Evolutionary conservation across 2,329 filamentous ascomycete genomes (phyloP).

Genomic region (Nemania sp.): DNA sequence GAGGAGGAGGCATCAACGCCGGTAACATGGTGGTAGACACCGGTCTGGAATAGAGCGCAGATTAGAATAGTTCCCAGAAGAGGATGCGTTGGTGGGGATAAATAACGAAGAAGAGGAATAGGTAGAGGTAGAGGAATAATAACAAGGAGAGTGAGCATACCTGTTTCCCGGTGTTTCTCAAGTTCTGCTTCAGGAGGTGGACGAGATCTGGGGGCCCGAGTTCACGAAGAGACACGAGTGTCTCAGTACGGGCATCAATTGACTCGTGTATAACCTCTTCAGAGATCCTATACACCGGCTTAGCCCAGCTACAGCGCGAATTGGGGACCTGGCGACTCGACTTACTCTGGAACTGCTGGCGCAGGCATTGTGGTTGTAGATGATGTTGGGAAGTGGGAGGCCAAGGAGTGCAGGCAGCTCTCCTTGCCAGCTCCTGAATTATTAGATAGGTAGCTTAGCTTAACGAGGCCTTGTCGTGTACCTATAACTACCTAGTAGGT

Average conservation of each 20-base stretch:
- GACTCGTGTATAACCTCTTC: slow-evolving; percentile 94
- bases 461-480: neutral
- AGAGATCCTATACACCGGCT: slow-evolving; percentile 74
- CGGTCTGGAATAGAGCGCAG: slow-evolving; percentile 67
- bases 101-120: too few species aligned
- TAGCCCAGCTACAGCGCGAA: slow-evolving; percentile 21
- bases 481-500: too few species aligned
- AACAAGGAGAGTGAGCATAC: slow-evolving; percentile 50
- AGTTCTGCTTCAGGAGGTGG: slow-evolving; percentile 84
- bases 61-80: slow-evolving; percentile 23
- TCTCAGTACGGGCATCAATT: slow-evolving; percentile 92
- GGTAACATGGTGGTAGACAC: slow-evolving; percentile 97
- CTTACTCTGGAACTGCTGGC: slow-evolving; percentile 53
- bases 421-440: slow-evolving; percentile 33
- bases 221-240: slow-evolving; percentile 85
- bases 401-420: slow-evolving; percentile 36
- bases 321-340: slow-evolving; percentile 10
- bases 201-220: slow-evolving; percentile 95
- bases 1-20: slow-evolving; percentile 98
- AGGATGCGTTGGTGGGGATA: slow-evolving; percentile 47
- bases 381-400: slow-evolving; percentile 17
- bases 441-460: too few species aligned
- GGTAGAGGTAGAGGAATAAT: too few species aligned
- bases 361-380: slow-evolving; percentile 47
- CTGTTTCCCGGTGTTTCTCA: slow-evolving; percentile 67